A percentile compares a stretch with the other conserved stretches of the same genome.
Conservation (phyloP, 345 rosid genomes). For the Lenwebbia sp. region DNA sequence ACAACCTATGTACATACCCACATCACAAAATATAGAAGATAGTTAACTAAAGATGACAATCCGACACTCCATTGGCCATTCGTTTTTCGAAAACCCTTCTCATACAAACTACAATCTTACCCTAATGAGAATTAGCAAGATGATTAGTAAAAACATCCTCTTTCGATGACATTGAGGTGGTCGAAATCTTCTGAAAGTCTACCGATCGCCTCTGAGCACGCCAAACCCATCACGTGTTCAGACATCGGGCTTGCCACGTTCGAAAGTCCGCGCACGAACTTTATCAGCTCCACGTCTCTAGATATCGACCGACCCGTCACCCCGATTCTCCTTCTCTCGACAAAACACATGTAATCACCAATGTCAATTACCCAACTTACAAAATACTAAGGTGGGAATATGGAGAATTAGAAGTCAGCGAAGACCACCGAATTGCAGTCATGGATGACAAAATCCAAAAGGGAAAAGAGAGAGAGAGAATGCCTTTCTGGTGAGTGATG, state of each 20-base stretch:
- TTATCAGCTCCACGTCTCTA: not conserved
- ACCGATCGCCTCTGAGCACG: not conserved
- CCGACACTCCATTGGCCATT: not conserved
- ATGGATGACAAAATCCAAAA: not conserved
- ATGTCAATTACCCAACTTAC: not conserved
- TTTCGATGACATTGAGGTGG: too few species aligned
- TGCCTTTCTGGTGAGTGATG: not conserved
- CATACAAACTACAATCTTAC: not conserved
- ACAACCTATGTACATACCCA: not conserved
- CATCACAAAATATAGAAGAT: not conserved
- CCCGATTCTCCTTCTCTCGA: not conserved
- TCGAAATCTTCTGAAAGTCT: not conserved
- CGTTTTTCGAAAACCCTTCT: too few species aligned
- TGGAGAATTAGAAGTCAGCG: conserved; percentile 29
- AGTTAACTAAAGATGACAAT: not conserved
- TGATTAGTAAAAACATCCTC: not conserved
- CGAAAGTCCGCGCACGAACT: not conserved
- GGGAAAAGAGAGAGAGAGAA: not conserved
- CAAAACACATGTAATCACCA: not conserved
- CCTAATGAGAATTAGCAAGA: rapidly evolving
- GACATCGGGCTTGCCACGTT: not conserved
- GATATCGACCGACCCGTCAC: not conserved
- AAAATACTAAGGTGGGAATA: not conserved
- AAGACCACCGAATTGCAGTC: conserved; percentile 10
- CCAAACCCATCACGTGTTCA: not conserved